These are phyloP conservation scores for Alternaria sp. DNA, from an alignment of 2,329 filamentous ascomycete genomes.

Conservation along the genomic window DNA sequence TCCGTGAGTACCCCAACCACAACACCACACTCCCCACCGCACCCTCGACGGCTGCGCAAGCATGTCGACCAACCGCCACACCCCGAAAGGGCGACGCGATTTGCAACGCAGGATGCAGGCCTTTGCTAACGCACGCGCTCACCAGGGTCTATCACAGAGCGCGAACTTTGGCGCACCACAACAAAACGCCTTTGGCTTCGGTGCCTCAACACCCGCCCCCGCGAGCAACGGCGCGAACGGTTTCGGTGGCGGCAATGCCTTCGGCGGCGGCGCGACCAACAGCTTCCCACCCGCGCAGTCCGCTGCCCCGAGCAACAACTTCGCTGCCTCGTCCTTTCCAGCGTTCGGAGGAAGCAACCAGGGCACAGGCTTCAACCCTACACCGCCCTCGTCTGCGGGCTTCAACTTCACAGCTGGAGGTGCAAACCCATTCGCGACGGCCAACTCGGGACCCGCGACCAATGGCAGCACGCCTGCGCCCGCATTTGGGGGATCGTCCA, in stretches of 20 bases:
- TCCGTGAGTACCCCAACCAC: conserved; percentile 34
- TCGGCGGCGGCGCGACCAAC: conserved; percentile 30
- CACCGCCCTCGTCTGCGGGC: conserved; percentile 26
- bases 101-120: conserved; percentile 14
- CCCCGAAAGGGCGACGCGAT: conserved; percentile 11
- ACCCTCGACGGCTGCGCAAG: conserved; percentile 1
- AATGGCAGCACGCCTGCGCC: conserved; percentile 27
- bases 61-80: conserved; percentile 14
- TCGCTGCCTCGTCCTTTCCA: conserved; percentile 42
- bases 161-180: conserved; percentile 28
- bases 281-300: conserved; percentile 43
- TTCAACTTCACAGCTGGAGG: conserved; percentile 38
- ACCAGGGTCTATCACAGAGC: conserved; percentile 30
- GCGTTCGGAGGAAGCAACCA: conserved; percentile 34
- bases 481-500: conserved; percentile 26
- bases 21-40: conserved; percentile 6
- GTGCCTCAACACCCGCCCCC: conserved; percentile 27
- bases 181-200: conserved; percentile 30
- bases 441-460: conserved; percentile 20
- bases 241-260: conserved; percentile 19
- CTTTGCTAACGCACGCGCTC: conserved; percentile 26
- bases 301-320: conserved; percentile 30
- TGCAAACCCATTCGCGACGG: conserved; percentile 32
- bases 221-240: conserved; percentile 15
- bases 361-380: conserved; percentile 32